A percentile compares a stretch with the other conserved stretches of the same genome.
Conservation (phyloP, 345 rosid genomes). For the Rhodomyrtus tomentosa region DNA sequence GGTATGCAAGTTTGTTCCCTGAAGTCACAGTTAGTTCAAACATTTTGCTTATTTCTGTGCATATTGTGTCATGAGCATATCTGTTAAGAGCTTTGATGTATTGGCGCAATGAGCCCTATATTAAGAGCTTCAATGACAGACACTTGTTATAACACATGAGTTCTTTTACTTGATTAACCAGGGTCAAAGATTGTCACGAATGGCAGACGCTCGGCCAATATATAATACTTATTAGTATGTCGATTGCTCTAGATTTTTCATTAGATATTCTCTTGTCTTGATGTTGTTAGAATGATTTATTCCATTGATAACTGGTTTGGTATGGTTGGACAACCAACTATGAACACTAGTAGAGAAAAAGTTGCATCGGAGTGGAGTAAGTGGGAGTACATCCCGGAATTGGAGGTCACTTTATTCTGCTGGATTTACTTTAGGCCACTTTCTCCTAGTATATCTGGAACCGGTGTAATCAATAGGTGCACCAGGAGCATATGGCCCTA, state of each 20-base stretch:
- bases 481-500: background rate
- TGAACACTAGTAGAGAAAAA: background rate
- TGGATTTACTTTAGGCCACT: background rate
- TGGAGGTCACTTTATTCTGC: background rate
- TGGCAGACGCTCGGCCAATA: background rate
- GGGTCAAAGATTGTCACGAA: background rate
- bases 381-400: background rate
- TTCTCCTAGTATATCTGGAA: background rate
- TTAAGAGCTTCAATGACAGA: background rate
- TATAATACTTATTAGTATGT: background rate
- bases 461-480: background rate
- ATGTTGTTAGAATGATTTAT: background rate
- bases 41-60: background rate
- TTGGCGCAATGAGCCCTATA: background rate
- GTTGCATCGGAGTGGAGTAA: background rate
- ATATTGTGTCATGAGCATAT: background rate
- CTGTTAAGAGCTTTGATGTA: background rate
- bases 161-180: background rate
- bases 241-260: background rate
- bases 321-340: background rate
- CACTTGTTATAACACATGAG: background rate
- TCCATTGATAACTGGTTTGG: background rate
- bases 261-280: background rate
- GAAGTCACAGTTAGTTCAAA: background rate
- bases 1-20: constrained; percentile 25